Base-by-base conservation (phyloP, 2,329 filamentous ascomycete genomes). In the Botrytis fragariae region DNA sequence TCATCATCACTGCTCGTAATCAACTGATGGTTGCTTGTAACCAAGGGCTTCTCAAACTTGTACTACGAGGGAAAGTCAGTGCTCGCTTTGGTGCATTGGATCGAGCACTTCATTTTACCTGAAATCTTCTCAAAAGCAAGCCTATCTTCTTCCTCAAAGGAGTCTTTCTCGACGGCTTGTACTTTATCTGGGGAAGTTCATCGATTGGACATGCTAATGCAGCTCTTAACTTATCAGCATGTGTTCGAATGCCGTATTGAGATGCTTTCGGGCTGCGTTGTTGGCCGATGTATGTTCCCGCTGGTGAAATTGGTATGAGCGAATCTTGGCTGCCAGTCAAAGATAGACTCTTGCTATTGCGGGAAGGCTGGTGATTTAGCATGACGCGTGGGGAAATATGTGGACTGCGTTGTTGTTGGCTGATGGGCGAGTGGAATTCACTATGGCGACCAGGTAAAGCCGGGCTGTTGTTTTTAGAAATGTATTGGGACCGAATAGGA, bases 321-420 rank as follows among this genome's bases (percentile, higher is more conserved):
- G 65, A 69, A 69, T 57, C 65, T 69, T 69, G 65, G 5, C 65
- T 69, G n/a, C 65, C 65, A 42, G 48, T 42, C 48, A 69, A 42
- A 44, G 37, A 57, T 57, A 37, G 18, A 20, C 65, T 57, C 18
- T 57, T 57, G 37, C 48, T 32, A 1, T 57, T 18, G 44, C 29
- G 48, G 7, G n/a, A 57, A 69, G 48, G 18, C 29, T 69, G n/a
- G 3, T 22, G n/a, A 32, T 10, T 57, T 32, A 5, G n/a, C 9
- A 57, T 20, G 39, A 16, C n/a, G 48, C 35, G 25, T 5, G 14
- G 37, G 10, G 25, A 32, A 22, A 25, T 35, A 5, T 37, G 22
- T 51, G 37, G 42, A 9, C 48, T 69, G 10, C 12, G 18, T 69
- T 69, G 65, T 32, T 69, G 65, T 25, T 69, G 48, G n/a, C n/a